These are phyloP conservation scores for Xylaria sp. DNA, from an alignment of 2,329 filamentous ascomycete species.

Conservation along the genomic window DNA sequence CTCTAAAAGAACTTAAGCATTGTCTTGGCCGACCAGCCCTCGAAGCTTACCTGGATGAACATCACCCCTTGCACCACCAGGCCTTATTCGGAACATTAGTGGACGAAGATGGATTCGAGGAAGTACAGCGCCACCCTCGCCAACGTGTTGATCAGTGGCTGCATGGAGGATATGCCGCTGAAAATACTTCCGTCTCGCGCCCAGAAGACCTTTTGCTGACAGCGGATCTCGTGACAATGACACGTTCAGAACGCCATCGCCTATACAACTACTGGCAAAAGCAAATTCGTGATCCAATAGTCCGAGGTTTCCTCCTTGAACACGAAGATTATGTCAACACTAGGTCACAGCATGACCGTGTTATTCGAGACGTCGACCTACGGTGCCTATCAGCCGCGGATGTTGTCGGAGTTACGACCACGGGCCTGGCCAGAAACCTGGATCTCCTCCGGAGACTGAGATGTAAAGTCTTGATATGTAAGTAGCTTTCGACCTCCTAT, in stretches of 20 bases:
- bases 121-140: constrained; percentile 33
- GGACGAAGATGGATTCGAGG: constrained; percentile 44
- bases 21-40: constrained; percentile 37
- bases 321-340: constrained; percentile 28
- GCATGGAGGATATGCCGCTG: background rate
- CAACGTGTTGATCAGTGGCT: constrained; percentile 42
- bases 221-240: constrained; percentile 39
- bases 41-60: constrained; percentile 36
- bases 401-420: constrained; percentile 70
- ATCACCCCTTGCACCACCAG: constrained; percentile 39
- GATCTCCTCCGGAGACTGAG: constrained; percentile 59
- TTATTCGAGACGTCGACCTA: constrained; percentile 50
- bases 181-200: constrained; percentile 11
- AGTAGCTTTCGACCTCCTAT: background rate
- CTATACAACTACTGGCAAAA: constrained; percentile 49
- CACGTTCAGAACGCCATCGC: constrained; percentile 37
- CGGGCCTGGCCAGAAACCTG: constrained; percentile 64
- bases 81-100: constrained; percentile 44
- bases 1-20: constrained; percentile 29
- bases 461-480: constrained; percentile 67
- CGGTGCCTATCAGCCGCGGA: constrained; percentile 53
- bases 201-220: constrained; percentile 26
- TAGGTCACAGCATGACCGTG: constrained; percentile 36
- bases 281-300: constrained; percentile 41
- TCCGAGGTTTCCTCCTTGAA: constrained; percentile 21